phyloP scores from a whole-genome alignment of 495 filamentous ascomycete species.

The Aspergillus taichungensis region DNA sequence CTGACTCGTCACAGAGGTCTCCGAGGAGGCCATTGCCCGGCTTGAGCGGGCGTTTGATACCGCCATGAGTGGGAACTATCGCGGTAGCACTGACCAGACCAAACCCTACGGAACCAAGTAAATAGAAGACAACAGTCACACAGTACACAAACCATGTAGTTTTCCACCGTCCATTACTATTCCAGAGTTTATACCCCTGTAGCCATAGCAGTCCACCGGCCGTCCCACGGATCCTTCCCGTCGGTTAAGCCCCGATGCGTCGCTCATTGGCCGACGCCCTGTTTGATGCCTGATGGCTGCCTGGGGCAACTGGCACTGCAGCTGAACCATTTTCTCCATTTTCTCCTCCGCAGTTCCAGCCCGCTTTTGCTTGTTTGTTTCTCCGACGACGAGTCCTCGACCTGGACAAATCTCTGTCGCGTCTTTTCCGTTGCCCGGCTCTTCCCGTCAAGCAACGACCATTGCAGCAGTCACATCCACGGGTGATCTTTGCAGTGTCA shows the following conservation, averaged over 20 bases:
- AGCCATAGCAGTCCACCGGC: no score
- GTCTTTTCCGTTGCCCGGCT: constrained; percentile 8
- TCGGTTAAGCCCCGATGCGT: not conserved
- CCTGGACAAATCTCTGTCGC: constrained; percentile 12
- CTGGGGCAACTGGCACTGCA: constrained; percentile 19
- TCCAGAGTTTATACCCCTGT: no score
- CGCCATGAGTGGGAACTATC: constrained; percentile 29
- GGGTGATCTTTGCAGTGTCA: constrained; percentile 9
- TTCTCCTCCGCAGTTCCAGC: not conserved
- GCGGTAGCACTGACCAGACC: constrained; percentile 27
- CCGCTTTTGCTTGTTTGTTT: constrained; percentile 21
- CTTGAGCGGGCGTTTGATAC: constrained; percentile 34
- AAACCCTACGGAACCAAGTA: constrained; percentile 32
- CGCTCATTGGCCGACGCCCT: constrained; percentile 7
- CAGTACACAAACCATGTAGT: not conserved
- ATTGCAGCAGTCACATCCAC: constrained; percentile 5
- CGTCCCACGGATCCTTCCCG: not conserved
- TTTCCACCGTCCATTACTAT: constrained; percentile 1
- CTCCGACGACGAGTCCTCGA: constrained; percentile 28
- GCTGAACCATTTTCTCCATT: constrained; percentile 4
- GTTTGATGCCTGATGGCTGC: constrained; percentile 15
- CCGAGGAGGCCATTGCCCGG: constrained; percentile 31
- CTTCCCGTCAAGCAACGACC: constrained; percentile 7
- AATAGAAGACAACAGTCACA: not conserved
- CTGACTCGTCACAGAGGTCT: constrained; percentile 36